Percentiles rank a stretch among this genome's conserved stretches.
Conservation (phyloP, 805 yeast species). For the Komagataella ulmi region DNA sequence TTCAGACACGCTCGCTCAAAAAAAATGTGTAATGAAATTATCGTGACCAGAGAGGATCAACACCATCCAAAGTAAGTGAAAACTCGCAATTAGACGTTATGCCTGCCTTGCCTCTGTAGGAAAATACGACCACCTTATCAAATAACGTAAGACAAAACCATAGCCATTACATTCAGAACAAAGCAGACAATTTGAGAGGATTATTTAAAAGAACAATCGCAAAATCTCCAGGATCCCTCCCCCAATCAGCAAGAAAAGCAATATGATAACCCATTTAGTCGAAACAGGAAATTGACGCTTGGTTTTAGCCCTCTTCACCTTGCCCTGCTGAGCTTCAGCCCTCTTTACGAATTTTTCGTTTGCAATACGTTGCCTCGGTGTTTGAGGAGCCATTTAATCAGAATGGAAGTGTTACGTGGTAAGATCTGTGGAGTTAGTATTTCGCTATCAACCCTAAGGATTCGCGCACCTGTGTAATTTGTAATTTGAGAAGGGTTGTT, state of each 20-base stretch:
- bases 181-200: neutral
- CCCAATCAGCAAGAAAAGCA: slow-evolving; percentile 59
- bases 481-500: neutral
- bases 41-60: neutral
- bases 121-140: neutral
- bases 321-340: slow-evolving; percentile 65
- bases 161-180: neutral
- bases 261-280: slow-evolving; percentile 44
- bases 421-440: neutral
- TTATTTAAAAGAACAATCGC: slow-evolving; percentile 32
- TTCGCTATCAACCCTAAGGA: neutral
- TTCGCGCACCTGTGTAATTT: no score
- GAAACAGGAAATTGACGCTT: slow-evolving; percentile 39
- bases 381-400: slow-evolving; percentile 46
- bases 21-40: no score
- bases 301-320: slow-evolving; percentile 32
- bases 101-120: neutral
- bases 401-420: neutral
- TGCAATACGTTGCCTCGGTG: slow-evolving; percentile 82
- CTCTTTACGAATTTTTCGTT: slow-evolving; percentile 70
- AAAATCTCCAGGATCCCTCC: slow-evolving; percentile 70
- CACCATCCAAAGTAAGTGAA: neutral
- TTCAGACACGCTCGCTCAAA: neutral
- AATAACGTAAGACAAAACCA: neutral
- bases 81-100: neutral